Conservation (phyloP, 768 basidiomycete genomes). For the Pisolithus microcarpus region DNA sequence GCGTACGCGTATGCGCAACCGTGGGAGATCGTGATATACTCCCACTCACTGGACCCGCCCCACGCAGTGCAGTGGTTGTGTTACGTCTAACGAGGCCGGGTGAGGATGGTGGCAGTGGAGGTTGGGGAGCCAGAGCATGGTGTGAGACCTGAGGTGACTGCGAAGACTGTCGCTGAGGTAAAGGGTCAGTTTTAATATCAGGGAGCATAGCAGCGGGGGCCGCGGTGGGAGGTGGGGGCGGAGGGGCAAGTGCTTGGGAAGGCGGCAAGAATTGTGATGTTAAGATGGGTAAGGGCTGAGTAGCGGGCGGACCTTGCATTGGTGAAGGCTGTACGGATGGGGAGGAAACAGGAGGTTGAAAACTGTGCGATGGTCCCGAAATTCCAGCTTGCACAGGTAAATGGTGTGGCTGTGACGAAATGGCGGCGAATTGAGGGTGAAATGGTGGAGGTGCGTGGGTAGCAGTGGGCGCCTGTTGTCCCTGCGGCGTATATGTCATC, state of each 20-base stretch:
- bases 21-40: conserved; percentile 1
- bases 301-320: conserved; percentile 8
- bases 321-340: neutral
- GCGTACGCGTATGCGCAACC: conserved; percentile 19
- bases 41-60: neutral
- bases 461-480: conserved; percentile 11
- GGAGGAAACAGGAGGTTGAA: conserved; percentile 6
- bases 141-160: conserved; percentile 15
- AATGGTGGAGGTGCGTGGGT: neutral
- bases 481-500: neutral
- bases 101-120: conserved; percentile 13
- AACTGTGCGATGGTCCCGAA: conserved; percentile 4
- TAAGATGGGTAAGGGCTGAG: conserved; percentile 10
- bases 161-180: conserved; percentile 16
- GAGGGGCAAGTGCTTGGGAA: conserved; percentile 2
- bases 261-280: conserved; percentile 12
- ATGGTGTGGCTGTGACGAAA: conserved; percentile 2
- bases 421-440: neutral
- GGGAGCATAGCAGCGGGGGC: neutral
- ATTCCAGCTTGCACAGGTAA: conserved; percentile 10
- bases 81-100: conserved; percentile 25
- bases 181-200: conserved; percentile 13
- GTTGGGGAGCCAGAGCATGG: conserved; percentile 8
- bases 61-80: conserved; percentile 13
- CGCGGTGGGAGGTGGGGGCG: conserved; percentile 10